Base-by-base conservation (phyloP, 164 flowering plant genomes). In the Euptelea pleiosperma region DNA sequence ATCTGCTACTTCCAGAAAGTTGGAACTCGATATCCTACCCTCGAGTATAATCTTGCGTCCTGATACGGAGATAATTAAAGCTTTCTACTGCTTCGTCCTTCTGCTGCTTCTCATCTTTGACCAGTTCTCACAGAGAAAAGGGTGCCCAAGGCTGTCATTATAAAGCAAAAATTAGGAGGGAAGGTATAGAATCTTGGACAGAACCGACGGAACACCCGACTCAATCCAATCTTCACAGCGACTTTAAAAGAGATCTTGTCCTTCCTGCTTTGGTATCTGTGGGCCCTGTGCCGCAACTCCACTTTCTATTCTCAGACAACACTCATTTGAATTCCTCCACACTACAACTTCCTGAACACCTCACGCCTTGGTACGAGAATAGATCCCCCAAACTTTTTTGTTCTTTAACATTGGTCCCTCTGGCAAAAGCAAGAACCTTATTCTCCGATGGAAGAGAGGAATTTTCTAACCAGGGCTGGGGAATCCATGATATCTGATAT, bases 141-240 rank as follows among this genome's bases (percentile, higher is more conserved):
- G 29, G 50, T 48, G 51, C 26, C 25, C 55, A 7, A 51, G 63
- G 50, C 50, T 57, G 62, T 61, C 70, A 68, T 77, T 84, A 78
- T 85, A 85, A 62, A 81, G 81, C 35, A 46, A 52, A 54, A 43
- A 63, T 28, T 43, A 47, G 46, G 66, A 49, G 44, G 50, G 58
- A 48, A 44, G 61, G 84, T 41, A 82, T 67, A 70, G 92, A 81
- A 85, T 86, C 86, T 82, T 59, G 70, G 63, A 61, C 63, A 69
- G 66, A 66, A 60, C 58, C 58, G 43, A 63, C 43, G 54, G 55
- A 70, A 67, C 46, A 66, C 67, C 57, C 44, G 63, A 63, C 67
- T 71, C 79, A 70, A 78, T 84, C 72, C 79, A 72, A 80, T 87
- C 78, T 81, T 76, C 83, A 64, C 71, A 79, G 80, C 55, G 80